Evolutionary conservation across 148 eudicot species (phyloP), one percentile per base, ranked within the genome.

Genomic region (Camellia sinensis): DNA sequence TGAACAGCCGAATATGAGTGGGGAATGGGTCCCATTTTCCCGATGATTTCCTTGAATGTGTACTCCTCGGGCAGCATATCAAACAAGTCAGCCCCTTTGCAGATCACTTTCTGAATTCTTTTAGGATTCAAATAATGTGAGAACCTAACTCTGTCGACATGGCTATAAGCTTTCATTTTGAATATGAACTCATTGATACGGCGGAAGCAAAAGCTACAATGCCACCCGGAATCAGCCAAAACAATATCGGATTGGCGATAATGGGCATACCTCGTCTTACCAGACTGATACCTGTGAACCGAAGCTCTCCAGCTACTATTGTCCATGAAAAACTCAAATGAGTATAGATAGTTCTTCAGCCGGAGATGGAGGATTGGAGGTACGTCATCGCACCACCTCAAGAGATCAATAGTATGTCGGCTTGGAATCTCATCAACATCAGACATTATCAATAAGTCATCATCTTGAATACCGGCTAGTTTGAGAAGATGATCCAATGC

Each of bases 161-260:
- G 97, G 74, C 97, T 92, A 19, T 92, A 92, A 77, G 97, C 97
- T 74, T 89, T 92, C 97, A 92, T 92, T 88, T 92, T 92, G 86
- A 92, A 92, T 43, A 89, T 83, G 71, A 92, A 92, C 74, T 92
- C 97, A 37, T 78, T 80, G 45, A 92, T 91, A 1, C 29, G 87
- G 19, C 94, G 89, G 71, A 92, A 92, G 82, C 97, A 92, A 70
- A 92, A 92, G 89, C 97, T 92, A 77, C 97, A 92, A 80, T 92
- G 97, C 97, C 97, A 92, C 72, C 97, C 97, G 1, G 94, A 86
- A 80, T 92, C 94, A 17, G 97, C 87, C 75, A 92, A 78, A 15
- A 87, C 83, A 7, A 67, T 80, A 82, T 92, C 92, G 29, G 93
- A 88, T 71, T 92, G 94, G 48, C 97, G 81, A 74, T 68, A 92